These are phyloP conservation scores for Glaciozyma martinii DNA, from an alignment of 768 basidiomycete species.

Conservation along the genomic window DNA sequence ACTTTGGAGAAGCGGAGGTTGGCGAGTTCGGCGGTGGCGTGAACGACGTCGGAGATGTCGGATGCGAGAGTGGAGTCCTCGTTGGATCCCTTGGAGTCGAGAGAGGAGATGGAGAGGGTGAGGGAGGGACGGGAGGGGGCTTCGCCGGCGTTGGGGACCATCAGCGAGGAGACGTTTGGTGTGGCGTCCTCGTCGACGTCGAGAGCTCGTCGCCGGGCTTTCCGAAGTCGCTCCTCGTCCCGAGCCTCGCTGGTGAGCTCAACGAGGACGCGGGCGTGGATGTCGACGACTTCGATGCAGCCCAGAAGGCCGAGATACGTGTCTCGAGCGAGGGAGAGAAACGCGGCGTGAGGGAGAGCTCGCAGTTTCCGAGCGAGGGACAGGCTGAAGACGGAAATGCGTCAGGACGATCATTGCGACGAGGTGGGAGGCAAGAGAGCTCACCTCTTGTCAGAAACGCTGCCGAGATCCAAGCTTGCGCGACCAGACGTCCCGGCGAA, in stretches of 20 bases:
- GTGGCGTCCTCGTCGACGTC: background rate
- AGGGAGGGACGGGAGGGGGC: background rate
- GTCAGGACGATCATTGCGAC: background rate
- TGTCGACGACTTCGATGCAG: slow-evolving; percentile 27
- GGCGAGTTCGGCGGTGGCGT: slow-evolving; percentile 72
- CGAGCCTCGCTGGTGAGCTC: slow-evolving; percentile 3
- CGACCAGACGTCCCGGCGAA: slow-evolving; percentile 18
- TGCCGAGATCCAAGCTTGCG: slow-evolving; percentile 19
- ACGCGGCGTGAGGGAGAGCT: slow-evolving; percentile 16
- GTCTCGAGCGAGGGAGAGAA: slow-evolving; percentile 13
- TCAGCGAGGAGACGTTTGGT: background rate
- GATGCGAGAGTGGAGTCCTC: slow-evolving; percentile 38
- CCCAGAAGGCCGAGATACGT: slow-evolving; percentile 17
- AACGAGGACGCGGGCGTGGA: slow-evolving; percentile 21
- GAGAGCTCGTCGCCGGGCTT: slow-evolving; percentile 9
- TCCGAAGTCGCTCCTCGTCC: slow-evolving; percentile 2
- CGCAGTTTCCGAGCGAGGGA: slow-evolving; percentile 27
- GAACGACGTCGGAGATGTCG: slow-evolving; percentile 66
- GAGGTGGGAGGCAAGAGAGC: background rate
- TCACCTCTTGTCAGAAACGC: slow-evolving; percentile 27
- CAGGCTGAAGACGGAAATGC: slow-evolving; percentile 1
- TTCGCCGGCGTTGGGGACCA: slow-evolving; percentile 8
- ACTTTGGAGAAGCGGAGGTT: slow-evolving; percentile 73
- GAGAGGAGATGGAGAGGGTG: background rate
- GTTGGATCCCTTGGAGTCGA: background rate